A percentile compares a stretch with the other conserved stretches of the same genome.
Conservation (phyloP, 345 rosid genomes). For the Triadica sebifera region DNA sequence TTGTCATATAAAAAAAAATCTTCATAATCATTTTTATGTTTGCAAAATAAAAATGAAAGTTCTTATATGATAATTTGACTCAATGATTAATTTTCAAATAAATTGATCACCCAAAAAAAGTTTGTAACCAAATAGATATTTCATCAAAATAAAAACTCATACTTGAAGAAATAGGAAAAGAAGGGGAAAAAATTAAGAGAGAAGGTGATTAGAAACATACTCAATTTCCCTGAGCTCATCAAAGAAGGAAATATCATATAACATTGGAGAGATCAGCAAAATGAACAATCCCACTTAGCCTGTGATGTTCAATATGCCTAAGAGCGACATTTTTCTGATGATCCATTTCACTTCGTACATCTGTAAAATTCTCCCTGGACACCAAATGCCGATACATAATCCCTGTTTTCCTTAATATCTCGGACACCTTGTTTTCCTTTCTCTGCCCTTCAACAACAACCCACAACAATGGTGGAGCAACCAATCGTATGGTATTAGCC, state of each 20-base stretch:
- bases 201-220: constrained; percentile 34
- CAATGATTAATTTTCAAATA: no score
- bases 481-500: constrained; percentile 58
- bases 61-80: no score
- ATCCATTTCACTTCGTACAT: constrained; percentile 55
- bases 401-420: constrained; percentile 65
- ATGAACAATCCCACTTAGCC: constrained; percentile 76
- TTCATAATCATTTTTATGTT: no score
- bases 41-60: no score
- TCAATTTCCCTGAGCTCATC: constrained; percentile 70
- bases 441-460: constrained; percentile 62
- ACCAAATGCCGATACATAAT: constrained; percentile 80
- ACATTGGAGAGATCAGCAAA: constrained; percentile 69
- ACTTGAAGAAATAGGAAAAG: no score
- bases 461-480: constrained; percentile 76
- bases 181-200: no score
- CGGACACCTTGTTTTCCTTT: constrained; percentile 39
- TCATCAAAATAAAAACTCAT: no score
- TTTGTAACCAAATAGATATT: no score
- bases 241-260: constrained; percentile 83
- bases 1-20: no score
- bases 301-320: constrained; percentile 72
- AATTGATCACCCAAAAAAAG: no score
- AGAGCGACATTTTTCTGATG: constrained; percentile 78
- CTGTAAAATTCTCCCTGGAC: constrained; percentile 63